Percentiles rank a stretch among this genome's conserved stretches.
These are phyloP conservation scores for Lodderomyces margitis DNA, from an alignment of 1,139 yeast species.

Conservation along the genomic window DNA sequence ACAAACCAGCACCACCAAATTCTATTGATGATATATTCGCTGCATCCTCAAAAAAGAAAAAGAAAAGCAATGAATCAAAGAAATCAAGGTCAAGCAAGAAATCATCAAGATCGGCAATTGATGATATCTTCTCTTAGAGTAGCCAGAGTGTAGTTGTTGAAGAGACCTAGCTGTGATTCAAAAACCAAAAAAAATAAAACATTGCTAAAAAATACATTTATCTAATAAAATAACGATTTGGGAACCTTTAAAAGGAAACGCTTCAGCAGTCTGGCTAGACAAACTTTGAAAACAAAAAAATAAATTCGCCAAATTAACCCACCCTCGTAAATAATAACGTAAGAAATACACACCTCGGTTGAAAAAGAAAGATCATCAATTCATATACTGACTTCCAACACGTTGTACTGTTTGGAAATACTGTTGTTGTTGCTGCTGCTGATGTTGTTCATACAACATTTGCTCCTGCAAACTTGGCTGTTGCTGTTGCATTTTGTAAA, in stretches of 20 bases:
- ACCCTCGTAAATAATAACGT: background rate
- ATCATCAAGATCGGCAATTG: constrained; percentile 50
- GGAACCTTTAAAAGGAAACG: too few species aligned
- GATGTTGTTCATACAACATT: constrained; percentile 6
- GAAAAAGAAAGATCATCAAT: background rate
- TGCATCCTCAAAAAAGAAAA: constrained; percentile 1
- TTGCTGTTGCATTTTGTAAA: constrained; percentile 16
- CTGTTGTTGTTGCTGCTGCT: constrained; percentile 9
- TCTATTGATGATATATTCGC: constrained; percentile 8
- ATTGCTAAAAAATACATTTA: constrained; percentile 2
- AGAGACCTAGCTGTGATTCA: too few species aligned
- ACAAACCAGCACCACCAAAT: constrained; percentile 7
- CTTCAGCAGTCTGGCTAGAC: too few species aligned
- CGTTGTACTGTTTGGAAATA: constrained; percentile 13
- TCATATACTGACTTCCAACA: constrained; percentile 14
- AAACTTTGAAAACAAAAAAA: constrained; percentile 1
- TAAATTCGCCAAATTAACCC: too few species aligned
- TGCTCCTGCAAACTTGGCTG: constrained; percentile 6
- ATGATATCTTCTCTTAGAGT: constrained; percentile 49
- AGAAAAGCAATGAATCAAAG: constrained; percentile 7
- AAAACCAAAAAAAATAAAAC: background rate
- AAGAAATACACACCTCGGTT: background rate
- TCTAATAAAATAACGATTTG: too few species aligned
- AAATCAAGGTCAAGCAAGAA: constrained; percentile 30
- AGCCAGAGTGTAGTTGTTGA: too few species aligned